These are phyloP conservation scores for Oenanthe javanica DNA, from an alignment of 140 eudicot species.

Conservation along the genomic window DNA sequence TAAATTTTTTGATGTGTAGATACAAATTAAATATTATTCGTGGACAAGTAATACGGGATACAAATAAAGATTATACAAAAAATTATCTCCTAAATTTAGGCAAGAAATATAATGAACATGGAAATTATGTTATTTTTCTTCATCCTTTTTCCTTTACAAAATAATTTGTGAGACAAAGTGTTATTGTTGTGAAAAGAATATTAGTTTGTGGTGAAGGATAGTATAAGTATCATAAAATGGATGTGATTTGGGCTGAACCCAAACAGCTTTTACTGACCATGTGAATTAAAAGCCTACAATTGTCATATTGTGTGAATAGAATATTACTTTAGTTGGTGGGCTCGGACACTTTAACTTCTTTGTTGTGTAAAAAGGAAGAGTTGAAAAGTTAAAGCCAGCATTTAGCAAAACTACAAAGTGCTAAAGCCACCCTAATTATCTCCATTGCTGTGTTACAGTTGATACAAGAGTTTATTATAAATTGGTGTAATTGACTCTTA, in stretches of 20 bases:
- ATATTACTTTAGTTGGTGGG: not conserved
- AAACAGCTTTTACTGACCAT: conserved; percentile 1
- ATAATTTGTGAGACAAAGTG: too few relatives aligned
- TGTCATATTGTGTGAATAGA: conserved; percentile 1
- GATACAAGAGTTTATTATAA: not conserved
- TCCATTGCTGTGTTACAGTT: not conserved
- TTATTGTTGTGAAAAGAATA: not conserved
- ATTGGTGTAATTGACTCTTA: too few relatives aligned
- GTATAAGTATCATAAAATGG: not conserved
- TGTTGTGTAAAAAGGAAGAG: not conserved
- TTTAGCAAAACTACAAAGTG: not conserved
- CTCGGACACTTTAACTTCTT: not conserved
- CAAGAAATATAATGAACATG: too few relatives aligned
- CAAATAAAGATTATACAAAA: too few relatives aligned
- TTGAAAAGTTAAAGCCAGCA: not conserved
- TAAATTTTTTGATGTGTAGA: too few relatives aligned
- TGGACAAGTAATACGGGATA: too few relatives aligned
- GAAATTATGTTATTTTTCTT: too few relatives aligned
- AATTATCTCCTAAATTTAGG: too few relatives aligned
- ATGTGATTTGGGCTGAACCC: conserved; percentile 6
- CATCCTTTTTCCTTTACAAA: too few relatives aligned
- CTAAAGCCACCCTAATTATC: not conserved
- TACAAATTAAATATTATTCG: too few relatives aligned
- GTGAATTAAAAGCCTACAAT: conserved; percentile 2
- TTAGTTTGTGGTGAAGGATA: not conserved